Evolutionary conservation across 306 rosid species (phyloP).

Genomic region (Echinosophora koreensis): DNA sequence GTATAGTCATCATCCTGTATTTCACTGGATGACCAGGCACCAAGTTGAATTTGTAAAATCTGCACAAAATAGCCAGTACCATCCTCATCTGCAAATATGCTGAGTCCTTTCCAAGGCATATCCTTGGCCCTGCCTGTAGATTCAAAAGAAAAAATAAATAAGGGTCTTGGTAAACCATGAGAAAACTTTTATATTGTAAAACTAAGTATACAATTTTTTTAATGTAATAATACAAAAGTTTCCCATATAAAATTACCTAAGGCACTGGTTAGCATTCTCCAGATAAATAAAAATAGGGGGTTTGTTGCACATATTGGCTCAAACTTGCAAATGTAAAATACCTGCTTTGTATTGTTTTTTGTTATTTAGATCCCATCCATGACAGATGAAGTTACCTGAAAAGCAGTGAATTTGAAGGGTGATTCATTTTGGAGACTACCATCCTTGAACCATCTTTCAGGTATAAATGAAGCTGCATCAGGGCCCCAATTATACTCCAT

Average conservation of each 20-base stretch:
- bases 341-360: not conserved
- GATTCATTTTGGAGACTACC: conserved; percentile 73
- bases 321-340: not conserved
- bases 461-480: conserved; percentile 78
- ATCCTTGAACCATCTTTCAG: conserved; percentile 89
- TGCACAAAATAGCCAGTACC: conserved; percentile 81
- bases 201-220: too few relatives aligned
- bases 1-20: conserved; percentile 92
- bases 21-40: conserved; percentile 72
- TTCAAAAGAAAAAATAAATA: not conserved
- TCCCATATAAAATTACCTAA: too few relatives aligned
- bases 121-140: conserved; percentile 85
- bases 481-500: conserved; percentile 95
- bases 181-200: too few relatives aligned
- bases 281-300: not conserved
- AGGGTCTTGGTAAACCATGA: too few relatives aligned
- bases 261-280: too few relatives aligned
- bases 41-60: conserved; percentile 83
- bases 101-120: conserved; percentile 95
- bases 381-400: conserved; percentile 63
- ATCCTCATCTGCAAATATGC: conserved; percentile 97
- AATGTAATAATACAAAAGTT: too few relatives aligned
- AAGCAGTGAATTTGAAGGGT: conserved; percentile 95
- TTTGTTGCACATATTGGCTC: not conserved
- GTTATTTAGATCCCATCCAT: too few relatives aligned